Evolutionary conservation across 139 green algal genomes (phyloP).

Genomic region (Auxenochlorella pyrenoidosa): DNA sequence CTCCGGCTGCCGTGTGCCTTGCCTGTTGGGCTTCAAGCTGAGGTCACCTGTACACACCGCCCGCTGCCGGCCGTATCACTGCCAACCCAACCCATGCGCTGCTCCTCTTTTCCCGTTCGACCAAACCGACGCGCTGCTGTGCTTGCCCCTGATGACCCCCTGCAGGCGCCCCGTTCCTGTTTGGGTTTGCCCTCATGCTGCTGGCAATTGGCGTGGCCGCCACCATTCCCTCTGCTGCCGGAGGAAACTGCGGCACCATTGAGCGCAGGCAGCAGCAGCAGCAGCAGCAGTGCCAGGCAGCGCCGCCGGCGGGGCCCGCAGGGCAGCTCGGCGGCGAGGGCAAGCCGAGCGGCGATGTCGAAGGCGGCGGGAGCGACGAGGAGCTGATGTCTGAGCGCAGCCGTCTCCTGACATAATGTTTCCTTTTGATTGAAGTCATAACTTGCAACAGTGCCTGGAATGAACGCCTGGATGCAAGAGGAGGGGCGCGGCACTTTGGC

Average conservation of each 20-base stretch:
- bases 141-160: background rate
- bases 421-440: background rate
- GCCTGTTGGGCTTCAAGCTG: no score
- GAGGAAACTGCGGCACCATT: constrained; percentile 36
- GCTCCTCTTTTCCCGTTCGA: no score
- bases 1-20: no score
- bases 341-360: background rate
- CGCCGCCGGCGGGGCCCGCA: background rate
- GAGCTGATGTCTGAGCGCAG: background rate
- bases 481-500: no score
- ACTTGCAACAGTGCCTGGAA: background rate
- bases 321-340: background rate
- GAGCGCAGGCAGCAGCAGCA: background rate
- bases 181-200: constrained; percentile 55
- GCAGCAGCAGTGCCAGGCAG: background rate
- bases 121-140: no score
- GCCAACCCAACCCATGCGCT: no score
- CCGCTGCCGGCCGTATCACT: no score
- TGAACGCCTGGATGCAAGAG: background rate
- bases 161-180: constrained; percentile 29
- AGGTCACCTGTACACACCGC: no score
- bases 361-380: background rate
- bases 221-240: constrained; percentile 39
- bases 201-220: constrained; percentile 37
- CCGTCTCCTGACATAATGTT: background rate